Evolutionary conservation across 495 filamentous ascomycete species (phyloP), one percentile per base, ranked within the genome.

Genomic region (Talaromyces trachyspermus): DNA sequence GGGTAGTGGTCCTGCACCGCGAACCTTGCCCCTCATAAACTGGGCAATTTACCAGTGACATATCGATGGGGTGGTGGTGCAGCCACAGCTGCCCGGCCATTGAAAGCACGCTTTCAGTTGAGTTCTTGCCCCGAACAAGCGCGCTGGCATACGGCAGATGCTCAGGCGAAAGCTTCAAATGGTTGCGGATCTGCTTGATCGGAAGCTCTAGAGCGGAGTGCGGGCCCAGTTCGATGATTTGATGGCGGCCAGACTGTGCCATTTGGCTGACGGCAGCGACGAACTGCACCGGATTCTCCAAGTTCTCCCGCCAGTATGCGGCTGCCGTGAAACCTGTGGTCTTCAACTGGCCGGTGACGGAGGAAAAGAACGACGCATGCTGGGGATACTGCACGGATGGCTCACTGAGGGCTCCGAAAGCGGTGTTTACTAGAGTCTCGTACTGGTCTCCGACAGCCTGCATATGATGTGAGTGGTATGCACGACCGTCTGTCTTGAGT

Each of bases 401-500:
- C n/a, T n/a, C n/a, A n/a, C n/a, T n/a, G n/a, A n/a, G n/a, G n/a
- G n/a, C n/a, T n/a, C n/a, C n/a, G n/a, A n/a, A n/a, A n/a, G n/a
- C n/a, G n/a, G n/a, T n/a, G n/a, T n/a, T n/a, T n/a, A 25, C 24
- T 24, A 27, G 14, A n/a, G 26, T 30, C 15, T 23, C 15, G 45
- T 52, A 52, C 3, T 19, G 12, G 4, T 49, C 23, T 22, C 41
- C 49, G 19, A 48, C 37, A 7, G 47, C 42, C 6, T 25, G 19
- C 72, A 82, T 81, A 53, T 79, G 74, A 25, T 72, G 71, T n/a
- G 76, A 80, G 49, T 82, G 78, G 45, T 77, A 81, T 5, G 78
- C 78, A 8, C 17, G 25, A 17, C 67, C 61, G 32, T 72, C 67
- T 29, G 79, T 71, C 22, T 66, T 58, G 4, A 81, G 67, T 25